Base-by-base conservation (phyloP, 2,329 filamentous ascomycete genomes). In the Alternaria tenuissima region DNA sequence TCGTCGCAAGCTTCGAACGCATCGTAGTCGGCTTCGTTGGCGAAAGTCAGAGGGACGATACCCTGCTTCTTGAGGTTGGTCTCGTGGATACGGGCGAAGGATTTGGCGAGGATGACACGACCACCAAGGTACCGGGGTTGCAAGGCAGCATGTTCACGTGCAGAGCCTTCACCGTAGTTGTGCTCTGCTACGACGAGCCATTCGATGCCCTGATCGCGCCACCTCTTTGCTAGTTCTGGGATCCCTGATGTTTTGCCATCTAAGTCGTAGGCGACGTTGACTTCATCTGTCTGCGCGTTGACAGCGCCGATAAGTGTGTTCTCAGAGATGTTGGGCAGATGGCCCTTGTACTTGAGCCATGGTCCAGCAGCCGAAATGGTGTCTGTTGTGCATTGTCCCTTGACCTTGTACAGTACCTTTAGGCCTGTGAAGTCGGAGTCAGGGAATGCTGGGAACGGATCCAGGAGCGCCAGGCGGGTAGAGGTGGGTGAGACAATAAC, bases 261-360 rank as follows among this genome's bases (percentile, higher is more conserved):
- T 59, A 91, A 82, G 79, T 99, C 95, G 81, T 96, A 95, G 5
- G 94, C 95, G 20, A 87, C 89, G 79, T 98, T 98, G 66, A 95
- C 94, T 80, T 97, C 94, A 69, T 90, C 91, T 0, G 94, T 99
- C 64, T 92, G 92, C 43, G 91, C 93, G 80, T 97, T 97, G 76
- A 94, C 86, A 61, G 95, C 95, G 55, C 93, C 95, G 81, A 97
- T 97, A 67, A 99, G 88, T 3, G 95, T 99, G 86, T 99, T 99
- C 76, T 93, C 93, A 70, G 90, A 91, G 79, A 99, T 99, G 84
- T 99, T 99, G 79, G 95, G 93, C 64, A 99, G 88, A 81, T 99
- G 95, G 64, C 95, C 95, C 85, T 98, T 98, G 88, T 98, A 99
- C 82, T 98, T 98, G 69, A 99, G 88, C 94, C 94, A 98, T 16